A percentile compares a stretch with the other conserved stretches of the same genome.
Evolutionary conservation across 768 basidiomycete genomes (phyloP).

Genomic region (Mrakia frigida): DNA sequence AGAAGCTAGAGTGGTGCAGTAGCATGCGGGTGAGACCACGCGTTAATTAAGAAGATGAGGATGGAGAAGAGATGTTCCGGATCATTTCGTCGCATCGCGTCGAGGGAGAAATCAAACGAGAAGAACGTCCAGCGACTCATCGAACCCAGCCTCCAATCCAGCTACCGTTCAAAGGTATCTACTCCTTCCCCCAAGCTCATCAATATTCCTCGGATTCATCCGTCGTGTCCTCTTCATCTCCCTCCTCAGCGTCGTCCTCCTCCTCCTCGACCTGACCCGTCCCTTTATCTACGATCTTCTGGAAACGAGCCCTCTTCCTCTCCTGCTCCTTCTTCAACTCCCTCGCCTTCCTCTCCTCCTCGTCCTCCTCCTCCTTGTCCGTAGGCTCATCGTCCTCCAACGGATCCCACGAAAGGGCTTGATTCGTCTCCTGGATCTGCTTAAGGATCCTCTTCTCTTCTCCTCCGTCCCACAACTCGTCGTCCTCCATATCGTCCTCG

Average conservation of each 20-base stretch:
- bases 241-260: neutral
- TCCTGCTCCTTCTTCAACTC: too few relatives aligned
- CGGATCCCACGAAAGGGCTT: too few relatives aligned
- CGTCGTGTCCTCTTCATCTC: neutral
- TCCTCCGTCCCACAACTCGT: neutral
- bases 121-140: too few relatives aligned
- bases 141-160: neutral
- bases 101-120: neutral
- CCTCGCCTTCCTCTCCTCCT: too few relatives aligned
- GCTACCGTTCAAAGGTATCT: neutral
- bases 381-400: neutral
- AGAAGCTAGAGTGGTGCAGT: too few relatives aligned
- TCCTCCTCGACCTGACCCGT: neutral
- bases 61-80: too few relatives aligned
- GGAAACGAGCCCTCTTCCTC: too few relatives aligned
- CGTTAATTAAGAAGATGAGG: too few relatives aligned
- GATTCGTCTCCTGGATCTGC: neutral
- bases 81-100: too few relatives aligned
- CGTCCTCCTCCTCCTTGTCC: neutral
- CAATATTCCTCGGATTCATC: neutral
- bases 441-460: neutral
- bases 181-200: neutral
- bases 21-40: too few relatives aligned
- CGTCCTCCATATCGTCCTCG: neutral
- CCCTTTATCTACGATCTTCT: too few relatives aligned